A percentile compares a stretch with the other conserved stretches of the same genome.
These are phyloP conservation scores for Xerocomellus intermedius DNA, from an alignment of 768 basidiomycete genomes.

Conservation along the genomic window DNA sequence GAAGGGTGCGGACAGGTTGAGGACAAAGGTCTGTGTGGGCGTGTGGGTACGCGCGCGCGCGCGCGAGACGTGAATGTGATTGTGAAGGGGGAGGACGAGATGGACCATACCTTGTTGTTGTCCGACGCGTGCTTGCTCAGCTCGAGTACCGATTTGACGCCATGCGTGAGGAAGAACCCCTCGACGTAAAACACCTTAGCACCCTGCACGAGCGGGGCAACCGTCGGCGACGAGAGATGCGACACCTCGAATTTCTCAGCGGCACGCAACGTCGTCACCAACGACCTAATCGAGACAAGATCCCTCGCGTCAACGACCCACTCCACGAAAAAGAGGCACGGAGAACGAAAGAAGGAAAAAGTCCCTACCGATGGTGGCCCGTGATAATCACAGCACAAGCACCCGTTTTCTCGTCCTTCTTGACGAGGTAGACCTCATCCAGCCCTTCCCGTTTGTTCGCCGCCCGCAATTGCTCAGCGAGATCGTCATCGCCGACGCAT, in stretches of 20 bases:
- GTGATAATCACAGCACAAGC: constrained; percentile 97
- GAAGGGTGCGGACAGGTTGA: constrained; percentile 98
- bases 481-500: constrained; percentile 90
- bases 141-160: constrained; percentile 64
- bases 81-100: background rate
- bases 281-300: constrained; percentile 56
- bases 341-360: background rate
- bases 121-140: constrained; percentile 76
- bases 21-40: constrained; percentile 63
- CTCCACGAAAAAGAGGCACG: background rate
- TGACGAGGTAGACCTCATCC: constrained; percentile 84
- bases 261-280: constrained; percentile 86
- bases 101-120: constrained; percentile 60
- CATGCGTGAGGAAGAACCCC: constrained; percentile 97
- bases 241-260: constrained; percentile 87
- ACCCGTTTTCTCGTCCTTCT: constrained; percentile 85
- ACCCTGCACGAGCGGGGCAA: constrained; percentile 72
- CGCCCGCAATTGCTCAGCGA: constrained; percentile 81
- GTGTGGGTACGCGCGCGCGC: background rate
- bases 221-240: constrained; percentile 72
- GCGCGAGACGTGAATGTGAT: background rate
- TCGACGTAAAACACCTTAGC: constrained; percentile 93
- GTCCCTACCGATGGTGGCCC: constrained; percentile 77
- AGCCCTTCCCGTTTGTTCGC: constrained; percentile 95
- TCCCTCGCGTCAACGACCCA: background rate